Conservation (phyloP, 2,329 filamentous ascomycete genomes). For the Paraconiothyrium brasiliense region DNA sequence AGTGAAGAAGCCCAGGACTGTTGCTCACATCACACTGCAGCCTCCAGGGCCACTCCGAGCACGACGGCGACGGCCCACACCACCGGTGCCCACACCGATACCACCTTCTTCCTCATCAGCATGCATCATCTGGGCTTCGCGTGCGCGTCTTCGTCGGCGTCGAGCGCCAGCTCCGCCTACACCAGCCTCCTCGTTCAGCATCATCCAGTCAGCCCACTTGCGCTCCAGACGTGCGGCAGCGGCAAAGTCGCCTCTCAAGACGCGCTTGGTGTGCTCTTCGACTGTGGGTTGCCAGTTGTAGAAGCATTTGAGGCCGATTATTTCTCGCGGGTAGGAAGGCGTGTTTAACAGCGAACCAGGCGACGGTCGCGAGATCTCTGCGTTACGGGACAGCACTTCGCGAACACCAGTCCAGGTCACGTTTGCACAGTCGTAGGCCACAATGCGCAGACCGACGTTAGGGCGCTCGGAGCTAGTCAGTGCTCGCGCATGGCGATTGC, state of each 20-base stretch:
- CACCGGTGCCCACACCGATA: constrained; percentile 44
- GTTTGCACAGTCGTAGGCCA: constrained; percentile 90
- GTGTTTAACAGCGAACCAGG: constrained; percentile 37
- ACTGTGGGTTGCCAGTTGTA: constrained; percentile 96
- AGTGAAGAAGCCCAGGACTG: not conserved
- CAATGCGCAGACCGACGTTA: constrained; percentile 73
- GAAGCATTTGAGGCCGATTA: constrained; percentile 90
- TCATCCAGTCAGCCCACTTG: constrained; percentile 96
- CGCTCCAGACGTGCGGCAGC: constrained; percentile 82
- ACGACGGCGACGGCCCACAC: constrained; percentile 54
- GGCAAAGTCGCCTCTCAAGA: constrained; percentile 77
- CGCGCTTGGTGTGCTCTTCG: constrained; percentile 89
- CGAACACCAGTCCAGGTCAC: constrained; percentile 92
- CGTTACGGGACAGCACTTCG: constrained; percentile 86
- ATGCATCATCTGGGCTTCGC: constrained; percentile 83
- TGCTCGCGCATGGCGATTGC: constrained; percentile 60
- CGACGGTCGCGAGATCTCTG: constrained; percentile 69
- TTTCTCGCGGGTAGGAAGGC: constrained; percentile 74
- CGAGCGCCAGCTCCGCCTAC: constrained; percentile 70
- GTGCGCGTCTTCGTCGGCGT: constrained; percentile 76
- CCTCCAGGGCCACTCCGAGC: constrained; percentile 59
- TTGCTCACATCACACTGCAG: constrained; percentile 59
- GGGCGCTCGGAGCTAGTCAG: constrained; percentile 43
- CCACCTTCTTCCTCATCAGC: constrained; percentile 80
- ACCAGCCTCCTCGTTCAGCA: constrained; percentile 85